Percentiles rank a stretch among this genome's conserved stretches.
phyloP scores from a whole-genome alignment of 2,329 filamentous ascomycete species.

The Leptographium radiaticola region DNA sequence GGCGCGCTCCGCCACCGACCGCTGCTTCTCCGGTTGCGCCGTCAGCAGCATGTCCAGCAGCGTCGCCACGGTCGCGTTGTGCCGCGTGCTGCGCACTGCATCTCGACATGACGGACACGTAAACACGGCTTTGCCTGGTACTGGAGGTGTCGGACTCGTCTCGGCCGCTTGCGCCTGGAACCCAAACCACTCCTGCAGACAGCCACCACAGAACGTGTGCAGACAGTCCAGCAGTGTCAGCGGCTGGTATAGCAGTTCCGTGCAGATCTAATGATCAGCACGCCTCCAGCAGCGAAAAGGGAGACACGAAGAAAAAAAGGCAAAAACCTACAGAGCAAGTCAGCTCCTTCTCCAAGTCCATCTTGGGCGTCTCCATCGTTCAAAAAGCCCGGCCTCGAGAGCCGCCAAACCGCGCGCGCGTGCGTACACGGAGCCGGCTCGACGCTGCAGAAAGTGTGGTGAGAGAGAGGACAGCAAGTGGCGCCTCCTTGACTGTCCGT shows the following conservation, averaged over 20 bases:
- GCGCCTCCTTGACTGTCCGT: neutral
- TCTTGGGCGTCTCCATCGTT: conserved; percentile 35
- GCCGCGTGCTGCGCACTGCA: conserved; percentile 69
- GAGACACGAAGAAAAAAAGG: neutral
- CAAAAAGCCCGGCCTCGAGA: too few species aligned
- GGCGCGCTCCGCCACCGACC: conserved; percentile 57
- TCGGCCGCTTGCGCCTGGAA: conserved; percentile 57
- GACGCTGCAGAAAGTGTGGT: neutral
- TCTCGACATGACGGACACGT: conserved; percentile 92
- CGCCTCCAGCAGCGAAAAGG: neutral
- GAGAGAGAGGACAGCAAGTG: neutral
- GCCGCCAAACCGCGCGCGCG: neutral
- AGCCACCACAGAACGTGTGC: conserved; percentile 92
- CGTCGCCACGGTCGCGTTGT: conserved; percentile 82
- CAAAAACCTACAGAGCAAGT: conserved; percentile 69
- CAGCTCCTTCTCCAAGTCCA: conserved; percentile 84
- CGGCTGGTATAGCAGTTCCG: conserved; percentile 83
- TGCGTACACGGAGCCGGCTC: neutral
- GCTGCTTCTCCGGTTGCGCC: conserved; percentile 64
- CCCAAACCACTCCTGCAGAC: conserved; percentile 89
- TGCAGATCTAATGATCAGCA: conserved; percentile 62
- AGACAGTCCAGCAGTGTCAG: conserved; percentile 85
- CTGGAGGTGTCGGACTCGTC: conserved; percentile 33
- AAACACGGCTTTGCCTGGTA: conserved; percentile 41
- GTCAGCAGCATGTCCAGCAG: conserved; percentile 78